Evolutionary conservation across 768 basidiomycete genomes (phyloP).

Genomic region (Piloderma croceum): DNA sequence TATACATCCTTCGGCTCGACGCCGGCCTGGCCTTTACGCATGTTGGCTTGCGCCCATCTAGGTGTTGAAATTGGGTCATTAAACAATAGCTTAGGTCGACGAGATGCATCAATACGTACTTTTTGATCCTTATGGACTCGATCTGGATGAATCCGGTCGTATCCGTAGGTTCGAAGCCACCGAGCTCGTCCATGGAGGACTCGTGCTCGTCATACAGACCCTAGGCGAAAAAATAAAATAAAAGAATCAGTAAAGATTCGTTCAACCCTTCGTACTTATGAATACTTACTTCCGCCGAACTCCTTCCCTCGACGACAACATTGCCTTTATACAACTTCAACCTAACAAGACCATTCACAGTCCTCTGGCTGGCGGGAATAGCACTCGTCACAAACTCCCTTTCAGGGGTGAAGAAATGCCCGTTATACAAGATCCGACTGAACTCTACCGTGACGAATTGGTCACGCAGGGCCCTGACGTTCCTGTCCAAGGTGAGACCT

Average conservation of each 20-base stretch:
- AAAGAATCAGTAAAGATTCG: not conserved
- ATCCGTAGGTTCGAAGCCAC: slow-evolving; percentile 95
- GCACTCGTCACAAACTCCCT: slow-evolving; percentile 89
- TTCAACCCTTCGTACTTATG: not conserved
- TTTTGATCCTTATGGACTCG: slow-evolving; percentile 96
- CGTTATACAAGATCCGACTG: slow-evolving; percentile 92
- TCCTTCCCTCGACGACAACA: slow-evolving; percentile 87
- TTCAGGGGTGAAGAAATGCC: slow-evolving; percentile 99
- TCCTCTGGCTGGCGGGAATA: slow-evolving; percentile 91
- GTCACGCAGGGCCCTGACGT: slow-evolving; percentile 90
- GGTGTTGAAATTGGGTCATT: slow-evolving; percentile 3
- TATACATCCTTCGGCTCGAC: slow-evolving; percentile 78
- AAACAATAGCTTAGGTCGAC: slow-evolving; percentile 1
- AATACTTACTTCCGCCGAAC: slow-evolving; percentile 68
- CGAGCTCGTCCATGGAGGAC: slow-evolving; percentile 98
- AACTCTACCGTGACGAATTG: slow-evolving; percentile 91
- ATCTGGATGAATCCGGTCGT: slow-evolving; percentile 96
- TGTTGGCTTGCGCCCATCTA: slow-evolving; percentile 86
- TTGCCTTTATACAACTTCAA: slow-evolving; percentile 96
- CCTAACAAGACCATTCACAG: slow-evolving; percentile 89
- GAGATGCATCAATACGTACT: slow-evolving; percentile 44
- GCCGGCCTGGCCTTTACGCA: slow-evolving; percentile 77
- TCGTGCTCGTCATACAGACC: slow-evolving; percentile 93
- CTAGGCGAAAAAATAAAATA: slow-evolving; percentile 37
- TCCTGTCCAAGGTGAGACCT: slow-evolving; percentile 95